Base-by-base conservation (phyloP, 345 rosid genomes). In the Euclidium syriacum region DNA sequence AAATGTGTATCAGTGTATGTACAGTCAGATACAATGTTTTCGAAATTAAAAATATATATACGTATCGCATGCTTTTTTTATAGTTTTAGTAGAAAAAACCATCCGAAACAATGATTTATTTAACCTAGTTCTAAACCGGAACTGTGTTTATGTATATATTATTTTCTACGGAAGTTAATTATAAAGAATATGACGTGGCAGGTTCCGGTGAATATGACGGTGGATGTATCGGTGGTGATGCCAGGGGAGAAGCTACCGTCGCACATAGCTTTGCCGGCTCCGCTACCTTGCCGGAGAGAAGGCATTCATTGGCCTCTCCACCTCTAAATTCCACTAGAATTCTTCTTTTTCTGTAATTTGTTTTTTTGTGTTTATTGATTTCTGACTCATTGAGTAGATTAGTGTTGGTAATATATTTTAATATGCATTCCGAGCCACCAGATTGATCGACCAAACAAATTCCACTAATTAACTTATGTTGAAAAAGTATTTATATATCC, bases 201-300 rank as follows among this genome's bases (percentile, higher is more conserved):
- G 92, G 80, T 74, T 24, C 64, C 70, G 19, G 61, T 63, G 68
- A 25, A 75, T 22, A 70, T 72, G 50, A 79, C 80, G 7, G 38
- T 70, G 29, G 96, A 88, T 75, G 81, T 79, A 68, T 84, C 95
- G 25, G 96, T 89, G 25, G 56, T 83, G 78, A 91, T 91, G 96
- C 98, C 98, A 1, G 98, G 96, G 46, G 83, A 85, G 62, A 74
- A 77, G 14, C 32, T 75, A 29, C 95, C 98, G 10, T 86, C 94
- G 52, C 81, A 65, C 74, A 83, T 91, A 50, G 98, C 98, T 9
- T 86, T 81, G 58, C 90, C 86, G n/a, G 84, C 95, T 40, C 96
- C 98, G n/a, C 77, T 88, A n/a, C 89, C 96, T 42, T 86, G 96
- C 65, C 65, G 67, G 10, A 83, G 96, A 73, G 96, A 91, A 78